These are phyloP conservation scores for Trypanosoma grayi DNA, from an alignment of 208 protist species.

Conservation along the genomic window DNA sequence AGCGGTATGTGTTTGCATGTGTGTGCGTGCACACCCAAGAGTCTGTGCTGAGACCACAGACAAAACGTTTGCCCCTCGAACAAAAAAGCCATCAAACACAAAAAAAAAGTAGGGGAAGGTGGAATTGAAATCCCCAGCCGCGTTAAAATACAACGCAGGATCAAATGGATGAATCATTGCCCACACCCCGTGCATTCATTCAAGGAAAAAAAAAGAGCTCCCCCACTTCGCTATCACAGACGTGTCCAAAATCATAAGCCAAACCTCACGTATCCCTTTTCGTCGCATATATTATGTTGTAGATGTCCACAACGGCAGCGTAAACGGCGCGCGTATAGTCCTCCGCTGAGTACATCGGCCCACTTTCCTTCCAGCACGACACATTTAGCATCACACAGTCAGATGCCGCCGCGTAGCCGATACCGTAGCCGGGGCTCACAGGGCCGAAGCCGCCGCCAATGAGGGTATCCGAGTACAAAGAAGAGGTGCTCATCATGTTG, in stretches of 20 bases:
- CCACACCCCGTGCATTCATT: no score
- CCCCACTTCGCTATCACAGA: not conserved
- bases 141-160: no score
- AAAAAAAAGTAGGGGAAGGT: no score
- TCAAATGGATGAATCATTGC: no score
- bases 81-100: no score
- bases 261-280: slow-evolving; percentile 2
- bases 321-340: slow-evolving; percentile 30
- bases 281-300: slow-evolving; percentile 2
- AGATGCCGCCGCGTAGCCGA: slow-evolving; percentile 30
- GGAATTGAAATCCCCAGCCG: no score
- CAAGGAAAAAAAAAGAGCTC: not conserved
- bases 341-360: slow-evolving; percentile 27
- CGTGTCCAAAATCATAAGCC: not conserved
- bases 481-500: slow-evolving; percentile 37
- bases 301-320: slow-evolving; percentile 20
- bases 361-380: slow-evolving; percentile 32
- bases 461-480: slow-evolving; percentile 31
- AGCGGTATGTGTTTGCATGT: no score
- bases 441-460: slow-evolving; percentile 38
- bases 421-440: slow-evolving; percentile 39
- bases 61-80: no score
- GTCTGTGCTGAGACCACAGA: no score
- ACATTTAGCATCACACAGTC: slow-evolving; percentile 36
- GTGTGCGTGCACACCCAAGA: no score